Conservation (phyloP, 2,329 filamentous ascomycete genomes). For the Arthrinium puccinioides region DNA sequence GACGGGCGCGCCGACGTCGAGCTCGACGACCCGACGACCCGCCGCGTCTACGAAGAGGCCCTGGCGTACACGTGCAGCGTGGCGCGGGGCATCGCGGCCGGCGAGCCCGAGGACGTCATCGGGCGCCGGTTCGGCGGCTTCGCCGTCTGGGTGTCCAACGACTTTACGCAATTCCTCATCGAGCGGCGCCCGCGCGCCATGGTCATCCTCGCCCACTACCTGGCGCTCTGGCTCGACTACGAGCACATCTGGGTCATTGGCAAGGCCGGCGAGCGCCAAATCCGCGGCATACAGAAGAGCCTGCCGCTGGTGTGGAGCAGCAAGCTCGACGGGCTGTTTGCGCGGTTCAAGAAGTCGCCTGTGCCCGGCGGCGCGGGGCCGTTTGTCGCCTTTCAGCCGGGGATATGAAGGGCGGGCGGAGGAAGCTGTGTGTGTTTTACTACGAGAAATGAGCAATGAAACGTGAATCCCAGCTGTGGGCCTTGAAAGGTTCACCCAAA, state of each 20-base stretch:
- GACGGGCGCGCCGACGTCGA: slow-evolving; percentile 17
- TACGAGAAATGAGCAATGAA: too few species aligned
- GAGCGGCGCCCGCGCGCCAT: slow-evolving; percentile 27
- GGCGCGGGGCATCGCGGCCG: slow-evolving; percentile 16
- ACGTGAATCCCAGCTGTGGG: too few species aligned
- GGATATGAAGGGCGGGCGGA: too few species aligned
- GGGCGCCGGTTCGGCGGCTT: slow-evolving; percentile 28
- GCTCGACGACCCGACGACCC: slow-evolving; percentile 19
- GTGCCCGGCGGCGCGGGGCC: too few species aligned
- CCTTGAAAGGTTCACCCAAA: too few species aligned
- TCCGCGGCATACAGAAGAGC: slow-evolving; percentile 26
- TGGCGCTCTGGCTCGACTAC: slow-evolving; percentile 27
- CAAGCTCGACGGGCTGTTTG: slow-evolving; percentile 25
- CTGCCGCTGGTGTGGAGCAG: slow-evolving; percentile 25
- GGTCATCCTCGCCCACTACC: slow-evolving; percentile 30
- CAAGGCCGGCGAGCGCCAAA: slow-evolving; percentile 26
- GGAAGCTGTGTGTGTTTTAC: too few species aligned
- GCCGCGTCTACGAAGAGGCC: slow-evolving; percentile 21
- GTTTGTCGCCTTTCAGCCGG: too few species aligned
- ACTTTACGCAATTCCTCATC: slow-evolving; percentile 25
- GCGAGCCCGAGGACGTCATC: slow-evolving; percentile 21
- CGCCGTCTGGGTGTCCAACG: slow-evolving; percentile 24
- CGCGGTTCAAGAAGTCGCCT: slow-evolving; percentile 15
- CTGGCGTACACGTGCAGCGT: slow-evolving; percentile 28
- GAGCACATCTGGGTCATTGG: slow-evolving; percentile 28